Base-by-base conservation (phyloP, 768 basidiomycete genomes). In the Lentinula raphanica region DNA sequence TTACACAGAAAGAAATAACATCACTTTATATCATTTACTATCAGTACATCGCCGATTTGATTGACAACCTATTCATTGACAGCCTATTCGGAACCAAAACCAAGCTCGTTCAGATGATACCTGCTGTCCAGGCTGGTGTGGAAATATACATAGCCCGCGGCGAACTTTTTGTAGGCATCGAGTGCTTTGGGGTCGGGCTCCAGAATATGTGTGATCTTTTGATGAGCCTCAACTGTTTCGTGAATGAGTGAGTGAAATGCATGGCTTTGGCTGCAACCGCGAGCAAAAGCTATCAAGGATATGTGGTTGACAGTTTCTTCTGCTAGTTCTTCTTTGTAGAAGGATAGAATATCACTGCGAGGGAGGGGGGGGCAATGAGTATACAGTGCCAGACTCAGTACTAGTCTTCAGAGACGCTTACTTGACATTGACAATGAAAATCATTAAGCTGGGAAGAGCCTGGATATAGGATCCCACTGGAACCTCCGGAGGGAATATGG, bases 271-370 rank as follows among this genome's bases (percentile, higher is more conserved):
- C 68, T 60, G 6, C 56, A 48, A 2, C 62, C 58, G 2, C 61
- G 57, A 27, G 60, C 64, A 11, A 60, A 59, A 0, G 75, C 74
- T 0, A 70, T 56, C 42, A 44, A 21, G 42, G 42, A 44, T 44
- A 44, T 44, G 7, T 44, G 71, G 57, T 76, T 77, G 35, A 68
- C 66, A 4, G 60, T 58, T 53, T 77, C 77, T 2, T 68, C 70
- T 0, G 54, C 66, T 1, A 66, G 54, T 51, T 77, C 76, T 66
- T 78, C 77, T 58, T 78, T 70, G 53, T 77, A 73, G 55, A 77
- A 77, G 0, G 71, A 76, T 1, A 76, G 60, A 28, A 77, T 62
- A 35, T 78, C 76, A 57, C 76, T 77, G 40, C 17, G 3, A 42
- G 6, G 19, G 32, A 39, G 46, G 15, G 49, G 17, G n/a, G 12